Evolutionary conservation across 2,329 filamentous ascomycete genomes (phyloP), one percentile per base, ranked within the genome.

Genomic region (Chaetomium sp.): DNA sequence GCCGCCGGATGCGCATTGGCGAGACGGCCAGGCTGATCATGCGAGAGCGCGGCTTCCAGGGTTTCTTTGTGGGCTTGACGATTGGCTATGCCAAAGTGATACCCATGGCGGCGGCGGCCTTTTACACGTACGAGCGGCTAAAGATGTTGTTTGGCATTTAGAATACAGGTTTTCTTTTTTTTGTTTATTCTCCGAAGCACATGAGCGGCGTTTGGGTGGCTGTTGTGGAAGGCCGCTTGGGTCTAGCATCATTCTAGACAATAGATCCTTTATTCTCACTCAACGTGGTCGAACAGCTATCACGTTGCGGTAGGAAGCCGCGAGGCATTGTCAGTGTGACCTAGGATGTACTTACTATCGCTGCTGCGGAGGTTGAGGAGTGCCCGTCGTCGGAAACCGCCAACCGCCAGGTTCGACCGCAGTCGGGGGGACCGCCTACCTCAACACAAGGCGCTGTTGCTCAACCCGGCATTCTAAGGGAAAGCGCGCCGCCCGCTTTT

Each of bases 31-130:
- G 78, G 69, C 84, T 87, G 74, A 95, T 99, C 68, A 87, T 87
- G 70, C 80, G 83, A 54, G 92, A 97, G 78, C 84, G 83, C 63
- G 95, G 95, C 0, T 78, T 89, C 65, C 83, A 85, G 58, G 95
- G 95, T 0, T 98, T 97, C 80, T 99, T 92, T 77, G 89, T 98
- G 12, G 95, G 95, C 0, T 79, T 99, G 75, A 92, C 90, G 1
- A 97, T 99, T 77, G 95, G 95, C 8, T 99, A 98, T 77, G 86
- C 93, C 73, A 99, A 99, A 80, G 87, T 98, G 59, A 83, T 97
- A 67, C 95, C 95, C 3, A 90, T 99, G 91, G 87, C 80, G 31
- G 95, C 95, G 13, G 82, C 85, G 61, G 83, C 82, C 70, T 89
- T 89, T 73, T 89, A 85, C 73, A 86, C 85, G 19, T 89, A 89